A percentile compares a stretch with the other conserved stretches of the same genome.
Evolutionary conservation across 1,284 basidiomycete genomes (phyloP).

Genomic region (Pseudomicrostroma phylloplanum): DNA sequence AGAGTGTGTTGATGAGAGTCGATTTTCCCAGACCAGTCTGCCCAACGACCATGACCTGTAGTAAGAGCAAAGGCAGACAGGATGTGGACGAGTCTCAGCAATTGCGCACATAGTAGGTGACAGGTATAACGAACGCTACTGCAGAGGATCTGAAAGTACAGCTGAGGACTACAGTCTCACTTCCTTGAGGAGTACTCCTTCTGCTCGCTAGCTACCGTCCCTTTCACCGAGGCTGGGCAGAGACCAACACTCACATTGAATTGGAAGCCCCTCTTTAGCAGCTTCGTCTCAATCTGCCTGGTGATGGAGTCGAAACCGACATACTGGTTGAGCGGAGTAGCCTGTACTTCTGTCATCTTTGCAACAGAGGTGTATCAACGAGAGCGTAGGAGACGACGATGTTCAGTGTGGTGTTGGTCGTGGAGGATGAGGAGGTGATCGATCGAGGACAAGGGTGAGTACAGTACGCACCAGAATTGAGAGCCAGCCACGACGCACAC

Average conservation of each 20-base stretch:
- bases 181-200: no score
- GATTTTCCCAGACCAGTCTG: slow-evolving; percentile 98
- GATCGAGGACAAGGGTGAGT: no score
- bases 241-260: slow-evolving; percentile 63
- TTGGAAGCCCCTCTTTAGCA: slow-evolving; percentile 96
- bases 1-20: slow-evolving; percentile 97
- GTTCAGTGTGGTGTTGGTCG: no score
- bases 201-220: no score
- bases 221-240: background rate
- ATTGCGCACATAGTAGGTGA: background rate
- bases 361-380: no score
- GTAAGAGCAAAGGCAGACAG: background rate
- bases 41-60: slow-evolving; percentile 57
- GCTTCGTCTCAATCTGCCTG: slow-evolving; percentile 96
- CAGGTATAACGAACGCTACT: no score
- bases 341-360: slow-evolving; percentile 2
- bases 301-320: slow-evolving; percentile 63
- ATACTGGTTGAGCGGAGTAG: slow-evolving; percentile 47
- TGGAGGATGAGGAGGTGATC: no score
- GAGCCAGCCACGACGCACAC: no score
- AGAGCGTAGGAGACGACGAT: no score
- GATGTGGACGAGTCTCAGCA: background rate
- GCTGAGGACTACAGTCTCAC: no score
- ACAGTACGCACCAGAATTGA: no score
- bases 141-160: no score